These are phyloP conservation scores for Chlamydomonas schloesseri DNA, from an alignment of 139 green algal genomes.

Conservation along the genomic window DNA sequence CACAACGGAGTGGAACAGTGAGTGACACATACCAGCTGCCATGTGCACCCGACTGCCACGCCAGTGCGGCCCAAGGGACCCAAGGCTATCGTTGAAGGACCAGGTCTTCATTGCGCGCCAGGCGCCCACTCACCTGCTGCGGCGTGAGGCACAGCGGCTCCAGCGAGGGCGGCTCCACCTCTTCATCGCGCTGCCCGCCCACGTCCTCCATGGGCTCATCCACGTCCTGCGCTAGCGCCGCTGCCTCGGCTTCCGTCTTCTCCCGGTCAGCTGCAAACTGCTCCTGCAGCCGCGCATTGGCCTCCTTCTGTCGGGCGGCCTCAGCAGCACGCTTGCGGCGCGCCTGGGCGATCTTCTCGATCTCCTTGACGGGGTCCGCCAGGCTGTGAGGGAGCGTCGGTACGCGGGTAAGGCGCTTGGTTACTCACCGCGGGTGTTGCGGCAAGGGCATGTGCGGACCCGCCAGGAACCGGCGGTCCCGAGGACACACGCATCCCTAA, in stretches of 20 bases:
- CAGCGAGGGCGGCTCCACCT: neutral
- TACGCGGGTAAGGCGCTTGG: no score
- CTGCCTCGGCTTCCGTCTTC: neutral
- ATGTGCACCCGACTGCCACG: no score
- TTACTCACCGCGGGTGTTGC: neutral
- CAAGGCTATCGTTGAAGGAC: neutral
- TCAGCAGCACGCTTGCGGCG: neutral
- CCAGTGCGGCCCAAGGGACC: no score
- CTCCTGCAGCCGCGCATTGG: neutral
- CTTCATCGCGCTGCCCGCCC: neutral
- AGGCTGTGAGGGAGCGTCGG: neutral
- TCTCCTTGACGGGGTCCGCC: neutral
- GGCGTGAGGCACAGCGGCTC: neutral
- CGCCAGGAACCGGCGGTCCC: no score
- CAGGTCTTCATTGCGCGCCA: no score
- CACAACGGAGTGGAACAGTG: no score
- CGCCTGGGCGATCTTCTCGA: neutral
- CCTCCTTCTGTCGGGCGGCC: neutral
- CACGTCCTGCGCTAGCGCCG: conserved; percentile 2
- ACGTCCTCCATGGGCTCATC: neutral
- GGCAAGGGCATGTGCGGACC: neutral
- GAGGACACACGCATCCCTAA: no score
- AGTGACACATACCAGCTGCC: no score
- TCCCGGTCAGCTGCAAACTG: neutral
- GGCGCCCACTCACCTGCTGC: neutral